Evolutionary conservation across 2,329 filamentous ascomycete genomes (phyloP), one percentile per base, ranked within the genome.

Genomic region (Colletotrichum destructivum): DNA sequence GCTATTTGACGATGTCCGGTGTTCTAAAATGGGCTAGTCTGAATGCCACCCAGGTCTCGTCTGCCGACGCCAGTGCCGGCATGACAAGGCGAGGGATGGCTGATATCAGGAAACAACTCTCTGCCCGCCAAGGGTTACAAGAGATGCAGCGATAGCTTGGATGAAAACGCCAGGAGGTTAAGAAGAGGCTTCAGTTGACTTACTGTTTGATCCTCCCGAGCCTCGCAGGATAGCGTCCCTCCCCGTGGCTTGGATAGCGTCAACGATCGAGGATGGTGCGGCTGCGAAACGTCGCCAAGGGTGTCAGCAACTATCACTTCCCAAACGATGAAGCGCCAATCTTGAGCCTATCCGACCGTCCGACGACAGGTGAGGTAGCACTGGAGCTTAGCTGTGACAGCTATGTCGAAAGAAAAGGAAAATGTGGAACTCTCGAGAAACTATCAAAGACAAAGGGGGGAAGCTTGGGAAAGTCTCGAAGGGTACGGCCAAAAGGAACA

Each of bases 181-280:
- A 64, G 72, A 56, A 66, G 65, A 44, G 40, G 52, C 31, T 75
- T 69, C 64, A 73, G 52, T 73, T 60, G 70, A 88, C 91, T 78
- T 87, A 95, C 94, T 94, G 83, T 98, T 92, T 79, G 94, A 92
- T 76, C 88, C 89, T 74, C 96, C 96, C 71, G 93, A 95, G 66
- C 96, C 96, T 76, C 96, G 92, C 69, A 99, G 85, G 78, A 99
- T 98, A 56, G 96, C 96, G 88, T 98, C 96, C 78, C 95, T 91
- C 63, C 96, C 96, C 12, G 95, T 98, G 55, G 88, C 87, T 84
- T 98, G 93, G 74, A 98, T 97, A 9, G 96, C 93, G 74, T 91
- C 87, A 40, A 98, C 95, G 75, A 98, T 97, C 56, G 92, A 89
- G 64, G 95, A 98, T 18, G 96, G 96, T 23, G 96, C 91, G 75